These are phyloP conservation scores for Beauveria caledonica DNA, from an alignment of 2,329 filamentous ascomycete species.

Conservation along the genomic window DNA sequence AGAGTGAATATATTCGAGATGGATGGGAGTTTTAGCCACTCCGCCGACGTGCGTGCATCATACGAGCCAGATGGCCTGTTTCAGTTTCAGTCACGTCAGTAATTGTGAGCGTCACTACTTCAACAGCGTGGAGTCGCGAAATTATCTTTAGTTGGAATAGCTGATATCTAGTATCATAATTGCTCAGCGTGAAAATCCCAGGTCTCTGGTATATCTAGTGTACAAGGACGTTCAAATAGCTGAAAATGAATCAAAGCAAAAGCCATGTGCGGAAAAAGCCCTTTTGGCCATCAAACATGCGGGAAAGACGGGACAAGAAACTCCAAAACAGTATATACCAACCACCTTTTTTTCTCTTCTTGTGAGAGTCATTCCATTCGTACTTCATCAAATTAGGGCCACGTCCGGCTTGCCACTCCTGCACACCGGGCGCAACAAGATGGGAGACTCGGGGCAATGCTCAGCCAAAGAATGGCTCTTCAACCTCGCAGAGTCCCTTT, in stretches of 20 bases:
- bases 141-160: background rate
- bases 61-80: too few relatives aligned
- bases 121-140: background rate
- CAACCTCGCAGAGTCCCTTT: conserved; percentile 9
- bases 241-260: background rate
- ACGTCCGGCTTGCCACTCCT: background rate
- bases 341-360: background rate
- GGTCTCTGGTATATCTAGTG: conserved; percentile 4
- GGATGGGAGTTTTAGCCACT: too few relatives aligned
- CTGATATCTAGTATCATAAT: background rate
- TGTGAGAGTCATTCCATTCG: background rate
- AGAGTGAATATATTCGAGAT: too few relatives aligned
- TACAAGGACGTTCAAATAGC: background rate
- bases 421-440: background rate
- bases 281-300: background rate
- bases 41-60: too few relatives aligned
- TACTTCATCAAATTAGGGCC: background rate
- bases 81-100: too few relatives aligned
- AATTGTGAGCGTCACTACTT: background rate
- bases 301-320: background rate
- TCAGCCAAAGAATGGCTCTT: conserved; percentile 7
- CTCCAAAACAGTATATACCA: background rate
- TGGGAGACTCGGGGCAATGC: background rate
- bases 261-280: background rate
- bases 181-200: background rate